These are phyloP conservation scores for Talaromyces sp. DNA, from an alignment of 2,329 filamentous ascomycete species.

Conservation along the genomic window DNA sequence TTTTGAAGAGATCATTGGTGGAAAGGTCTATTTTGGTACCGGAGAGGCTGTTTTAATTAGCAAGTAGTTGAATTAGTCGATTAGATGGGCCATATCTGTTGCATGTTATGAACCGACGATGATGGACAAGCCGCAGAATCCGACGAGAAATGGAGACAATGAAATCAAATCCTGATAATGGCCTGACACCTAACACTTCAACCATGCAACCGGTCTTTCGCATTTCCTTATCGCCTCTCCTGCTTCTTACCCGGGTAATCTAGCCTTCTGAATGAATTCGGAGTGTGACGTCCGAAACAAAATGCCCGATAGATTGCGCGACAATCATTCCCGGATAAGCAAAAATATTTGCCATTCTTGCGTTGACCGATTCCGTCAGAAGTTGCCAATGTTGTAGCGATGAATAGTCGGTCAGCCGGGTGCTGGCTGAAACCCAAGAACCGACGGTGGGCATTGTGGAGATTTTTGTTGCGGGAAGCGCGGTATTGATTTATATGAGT, in stretches of 20 bases:
- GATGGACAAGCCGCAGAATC: neutral
- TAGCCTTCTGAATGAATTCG: neutral
- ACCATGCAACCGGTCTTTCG: neutral
- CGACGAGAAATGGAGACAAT: neutral
- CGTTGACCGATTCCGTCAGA: neutral
- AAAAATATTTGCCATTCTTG: neutral
- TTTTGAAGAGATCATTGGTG: neutral
- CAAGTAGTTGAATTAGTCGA: neutral
- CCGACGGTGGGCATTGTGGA: neutral
- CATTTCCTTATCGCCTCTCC: neutral
- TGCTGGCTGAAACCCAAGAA: neutral
- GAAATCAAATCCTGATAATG: neutral
- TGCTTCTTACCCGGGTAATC: neutral
- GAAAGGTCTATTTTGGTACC: neutral
- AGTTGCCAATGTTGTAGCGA: neutral
- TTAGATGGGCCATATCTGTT: neutral
- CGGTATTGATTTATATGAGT: neutral
- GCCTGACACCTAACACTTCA: neutral
- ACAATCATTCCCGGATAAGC: neutral
- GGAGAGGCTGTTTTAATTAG: constrained; percentile 2
- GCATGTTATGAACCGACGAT: neutral
- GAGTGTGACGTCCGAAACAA: neutral
- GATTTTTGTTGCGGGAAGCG: constrained; percentile 7
- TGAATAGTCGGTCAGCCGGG: constrained; percentile 1
- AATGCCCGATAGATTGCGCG: neutral